Evolutionary conservation across 2,329 filamentous ascomycete species (phyloP).

Genomic region (Colletotrichum agaves): DNA sequence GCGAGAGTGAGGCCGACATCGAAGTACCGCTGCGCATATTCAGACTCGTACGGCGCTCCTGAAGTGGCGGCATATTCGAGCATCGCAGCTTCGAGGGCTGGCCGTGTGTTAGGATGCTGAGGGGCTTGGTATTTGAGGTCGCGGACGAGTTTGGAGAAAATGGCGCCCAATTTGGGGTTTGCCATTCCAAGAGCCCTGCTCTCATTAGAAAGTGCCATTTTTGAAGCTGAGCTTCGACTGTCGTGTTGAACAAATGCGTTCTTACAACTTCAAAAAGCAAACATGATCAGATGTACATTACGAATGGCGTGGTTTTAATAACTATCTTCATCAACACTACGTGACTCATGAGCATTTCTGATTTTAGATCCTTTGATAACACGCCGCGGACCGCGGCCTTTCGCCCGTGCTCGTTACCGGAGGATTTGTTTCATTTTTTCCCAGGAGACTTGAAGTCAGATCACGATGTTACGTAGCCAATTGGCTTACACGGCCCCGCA

Average conservation of each 20-base stretch:
- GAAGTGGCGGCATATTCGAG: neutral
- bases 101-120: neutral
- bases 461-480: slow-evolving; percentile 4
- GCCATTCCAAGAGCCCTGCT: slow-evolving; percentile 2
- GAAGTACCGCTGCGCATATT: neutral
- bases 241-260: neutral
- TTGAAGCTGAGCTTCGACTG: neutral
- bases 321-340: neutral
- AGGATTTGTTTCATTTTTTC: neutral
- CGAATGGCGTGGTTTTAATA: slow-evolving; percentile 6
- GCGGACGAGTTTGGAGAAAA: neutral
- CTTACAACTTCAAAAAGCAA: neutral
- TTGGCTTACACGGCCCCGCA: slow-evolving; percentile 7
- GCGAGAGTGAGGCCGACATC: neutral
- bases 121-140: slow-evolving; percentile 1
- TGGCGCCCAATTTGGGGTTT: neutral
- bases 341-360: neutral
- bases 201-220: neutral
- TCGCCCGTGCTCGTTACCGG: neutral
- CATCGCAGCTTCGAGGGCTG: neutral
- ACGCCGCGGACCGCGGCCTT: neutral
- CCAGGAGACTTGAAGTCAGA: neutral
- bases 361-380: neutral
- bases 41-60: slow-evolving; percentile 1
- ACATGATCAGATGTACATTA: neutral